A percentile compares a stretch with the other conserved stretches of the same genome.
Conservation (phyloP, 2,329 filamentous ascomycete genomes). For the Sarocladiaceae sp. region DNA sequence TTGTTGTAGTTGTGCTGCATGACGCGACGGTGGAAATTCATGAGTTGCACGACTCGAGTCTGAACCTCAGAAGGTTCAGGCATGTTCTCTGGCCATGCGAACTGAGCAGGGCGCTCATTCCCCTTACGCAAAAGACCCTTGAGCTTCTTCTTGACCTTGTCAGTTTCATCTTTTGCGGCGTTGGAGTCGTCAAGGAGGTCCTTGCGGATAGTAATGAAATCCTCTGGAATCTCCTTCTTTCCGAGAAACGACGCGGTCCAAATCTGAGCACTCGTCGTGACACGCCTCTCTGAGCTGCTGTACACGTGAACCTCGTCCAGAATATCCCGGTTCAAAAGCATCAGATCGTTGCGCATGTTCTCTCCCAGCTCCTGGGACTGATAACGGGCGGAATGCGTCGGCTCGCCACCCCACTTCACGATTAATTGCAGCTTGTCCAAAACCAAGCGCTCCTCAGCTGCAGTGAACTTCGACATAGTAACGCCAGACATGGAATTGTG, state of each 20-base stretch:
- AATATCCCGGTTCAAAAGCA: constrained; percentile 86
- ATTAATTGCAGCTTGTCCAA: constrained; percentile 95
- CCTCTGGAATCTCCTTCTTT: constrained; percentile 74
- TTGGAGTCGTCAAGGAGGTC: constrained; percentile 96
- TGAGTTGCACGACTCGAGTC: constrained; percentile 83
- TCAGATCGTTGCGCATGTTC: constrained; percentile 91
- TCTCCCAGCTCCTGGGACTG: constrained; percentile 92
- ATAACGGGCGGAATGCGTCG: constrained; percentile 93
- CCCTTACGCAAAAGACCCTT: constrained; percentile 88
- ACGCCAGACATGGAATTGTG: constrained; percentile 85
- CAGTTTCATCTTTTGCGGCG: constrained; percentile 97
- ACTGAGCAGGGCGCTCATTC: constrained; percentile 88
- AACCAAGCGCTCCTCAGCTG: constrained; percentile 85
- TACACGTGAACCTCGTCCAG: constrained; percentile 91
- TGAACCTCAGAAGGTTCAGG: constrained; percentile 92
- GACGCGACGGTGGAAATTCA: constrained; percentile 93
- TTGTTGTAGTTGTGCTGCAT: constrained; percentile 93
- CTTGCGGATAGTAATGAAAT: constrained; percentile 87
- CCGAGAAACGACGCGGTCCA: constrained; percentile 87
- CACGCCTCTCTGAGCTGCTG: constrained; percentile 89
- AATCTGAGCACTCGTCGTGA: constrained; percentile 94
- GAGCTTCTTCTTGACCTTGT: constrained; percentile 99
- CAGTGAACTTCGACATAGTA: constrained; percentile 89
- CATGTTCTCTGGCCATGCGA: constrained; percentile 95
- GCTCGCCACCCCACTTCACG: constrained; percentile 98